phyloP scores from a whole-genome alignment of 192 early-diverging fungal genomes.

The Obelidium mucronatum region DNA sequence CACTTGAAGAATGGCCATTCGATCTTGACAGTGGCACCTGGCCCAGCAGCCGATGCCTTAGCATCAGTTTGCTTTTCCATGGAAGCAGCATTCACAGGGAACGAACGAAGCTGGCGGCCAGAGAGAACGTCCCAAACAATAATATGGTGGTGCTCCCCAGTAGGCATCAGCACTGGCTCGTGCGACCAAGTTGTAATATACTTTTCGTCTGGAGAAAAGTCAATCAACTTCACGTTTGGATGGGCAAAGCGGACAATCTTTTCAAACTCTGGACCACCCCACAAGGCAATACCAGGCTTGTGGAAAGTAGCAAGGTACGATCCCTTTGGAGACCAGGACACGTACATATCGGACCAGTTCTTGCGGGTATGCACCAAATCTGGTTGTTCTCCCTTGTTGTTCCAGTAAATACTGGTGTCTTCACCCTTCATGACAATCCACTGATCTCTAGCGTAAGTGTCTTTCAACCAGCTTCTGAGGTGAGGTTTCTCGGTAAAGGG shows the following conservation, averaged over 20 bases:
- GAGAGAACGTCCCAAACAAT: constrained; percentile 90
- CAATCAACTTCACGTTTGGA: constrained; percentile 86
- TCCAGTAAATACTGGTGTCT: constrained; percentile 88
- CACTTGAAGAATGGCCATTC: constrained; percentile 98
- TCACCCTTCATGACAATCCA: constrained; percentile 87
- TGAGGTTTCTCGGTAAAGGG: constrained; percentile 83
- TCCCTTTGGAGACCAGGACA: constrained; percentile 94
- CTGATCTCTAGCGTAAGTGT: constrained; percentile 87
- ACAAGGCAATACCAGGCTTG: constrained; percentile 90
- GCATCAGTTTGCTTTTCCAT: constrained; percentile 51
- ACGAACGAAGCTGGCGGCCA: constrained; percentile 88
- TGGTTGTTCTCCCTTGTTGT: constrained; percentile 78
- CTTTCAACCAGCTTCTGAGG: constrained; percentile 87
- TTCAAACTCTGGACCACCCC: constrained; percentile 93
- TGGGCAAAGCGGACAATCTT: constrained; percentile 93
- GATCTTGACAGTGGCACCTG: constrained; percentile 53
- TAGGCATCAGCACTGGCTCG: constrained; percentile 78
- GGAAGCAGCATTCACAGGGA: constrained; percentile 65
- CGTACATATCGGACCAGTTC: constrained; percentile 95
- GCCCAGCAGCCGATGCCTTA: constrained; percentile 18
- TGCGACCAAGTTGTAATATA: constrained; percentile 91
- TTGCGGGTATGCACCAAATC: constrained; percentile 76
- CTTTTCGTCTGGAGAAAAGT: constrained; percentile 94
- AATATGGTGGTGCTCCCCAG: constrained; percentile 62
- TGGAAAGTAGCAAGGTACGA: constrained; percentile 95